These are phyloP conservation scores for Candida lessepsii DNA, from an alignment of 805 yeast genomes.

Conservation along the genomic window DNA sequence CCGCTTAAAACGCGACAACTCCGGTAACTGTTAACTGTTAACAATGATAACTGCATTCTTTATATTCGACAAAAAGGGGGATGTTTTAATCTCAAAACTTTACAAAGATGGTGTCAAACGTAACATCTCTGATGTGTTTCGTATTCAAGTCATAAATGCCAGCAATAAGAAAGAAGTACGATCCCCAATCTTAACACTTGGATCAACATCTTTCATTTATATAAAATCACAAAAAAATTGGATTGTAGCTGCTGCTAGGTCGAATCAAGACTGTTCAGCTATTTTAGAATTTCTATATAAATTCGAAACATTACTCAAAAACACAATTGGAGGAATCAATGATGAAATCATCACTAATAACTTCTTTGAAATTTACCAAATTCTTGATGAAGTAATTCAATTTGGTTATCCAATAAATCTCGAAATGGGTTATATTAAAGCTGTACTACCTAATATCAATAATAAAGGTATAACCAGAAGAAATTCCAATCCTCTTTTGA, in stretches of 20 bases:
- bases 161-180: conserved; percentile 26
- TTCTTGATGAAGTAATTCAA: conserved; percentile 73
- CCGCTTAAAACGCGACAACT: no score
- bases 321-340: conserved; percentile 18
- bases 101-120: conserved; percentile 75
- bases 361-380: conserved; percentile 68
- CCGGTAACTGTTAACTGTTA: no score
- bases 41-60: conserved; percentile 84
- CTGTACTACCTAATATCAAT: conserved; percentile 11
- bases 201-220: conserved; percentile 88
- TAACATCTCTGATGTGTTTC: conserved; percentile 80
- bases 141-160: conserved; percentile 85
- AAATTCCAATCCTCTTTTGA: conserved; percentile 13
- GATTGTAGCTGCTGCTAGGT: conserved; percentile 85
- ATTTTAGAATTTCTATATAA: conserved; percentile 77
- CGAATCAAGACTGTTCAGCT: conserved; percentile 79
- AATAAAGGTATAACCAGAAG: conserved; percentile 9
- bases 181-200: conserved; percentile 66
- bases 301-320: conserved; percentile 51
- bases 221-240: conserved; percentile 63
- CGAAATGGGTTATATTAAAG: conserved; percentile 41
- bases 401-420: conserved; percentile 75
- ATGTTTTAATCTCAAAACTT: conserved; percentile 71
- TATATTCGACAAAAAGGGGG: conserved; percentile 77
- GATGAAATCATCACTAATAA: conserved; percentile 55